Base-by-base conservation (phyloP, 2,329 filamentous ascomycete species). In the Penicillium sp. region DNA sequence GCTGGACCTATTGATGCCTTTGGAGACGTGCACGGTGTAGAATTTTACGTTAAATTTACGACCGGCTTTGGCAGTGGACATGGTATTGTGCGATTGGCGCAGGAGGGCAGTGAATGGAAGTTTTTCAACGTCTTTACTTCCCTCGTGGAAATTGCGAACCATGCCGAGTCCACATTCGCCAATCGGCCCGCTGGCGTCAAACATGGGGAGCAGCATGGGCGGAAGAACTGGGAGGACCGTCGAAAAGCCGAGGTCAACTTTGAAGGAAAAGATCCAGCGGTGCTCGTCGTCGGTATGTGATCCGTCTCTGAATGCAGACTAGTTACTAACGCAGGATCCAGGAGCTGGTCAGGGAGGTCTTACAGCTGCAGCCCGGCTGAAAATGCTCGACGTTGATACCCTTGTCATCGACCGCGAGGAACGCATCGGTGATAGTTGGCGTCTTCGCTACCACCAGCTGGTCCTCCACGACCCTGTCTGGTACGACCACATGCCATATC, bases 401-500 rank as follows among this genome's bases (percentile, higher is more conserved):
- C 62, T 83, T 1, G 52, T 82, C n/a, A 65, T 83, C 13, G 79
- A 83, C 48, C 64, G 68, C 14, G 75, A 79, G 39, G 64, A 71
- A 0, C 65, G 70, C 2, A 65, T 83, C 0, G 79, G 79, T 10
- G 78, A 83, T 45, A 82, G 77, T 54, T 83, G 80, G 80, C 68
- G 79, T 11, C 67, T 69, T 26, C 62, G 79, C 30, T 83, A 83
- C 47, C 72, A 76, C 45, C 75, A 80, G 42, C 72, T 85, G 0
- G 79, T 84, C 1, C 73, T 82, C 0, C 81, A 85, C 48, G 81
- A 84, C 48, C 79, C 80, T 0, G 75, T 84, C 2, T 80, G 67
- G 59, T 70, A 64, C 37, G 62, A 66, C 34, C 67, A 70, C 51
- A 64, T 83, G 65, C 77, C 81, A 0, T 85, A 82, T 55, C 49